Base-by-base conservation (phyloP, 2,329 filamentous ascomycete species). In the Calonectria hongkongensis region DNA sequence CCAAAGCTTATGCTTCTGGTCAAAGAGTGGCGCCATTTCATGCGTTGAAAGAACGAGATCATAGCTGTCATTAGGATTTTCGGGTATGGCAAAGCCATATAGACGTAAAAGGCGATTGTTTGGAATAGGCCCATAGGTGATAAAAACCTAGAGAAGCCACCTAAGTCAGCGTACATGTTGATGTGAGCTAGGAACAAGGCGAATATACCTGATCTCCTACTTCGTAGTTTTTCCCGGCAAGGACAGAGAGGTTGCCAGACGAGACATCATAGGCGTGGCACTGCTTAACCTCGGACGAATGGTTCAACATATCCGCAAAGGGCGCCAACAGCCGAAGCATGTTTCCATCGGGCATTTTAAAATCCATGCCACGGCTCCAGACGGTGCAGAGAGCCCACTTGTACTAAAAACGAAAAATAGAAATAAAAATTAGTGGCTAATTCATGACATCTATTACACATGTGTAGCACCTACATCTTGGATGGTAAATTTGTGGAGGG, bases 91-190 rank as follows among this genome's bases (percentile, higher is more conserved):
- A 51, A 51, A 51, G 7, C 48, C 48, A 30, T 51, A 51, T 27
- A 51, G 48, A 30, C 48, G 48, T 51, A 51, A 51, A 30, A 51
- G 48, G 48, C 48, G 48, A 51, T 51, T 51, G 15, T 51, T 51
- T 15, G 48, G 48, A 51, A 51, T 51, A 51, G 27, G 27, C 30
- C 48, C 48, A 51, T 51, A 51, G 30, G 27, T n/a, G 27, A 51
- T 51, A 30, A 51, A 51, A 15, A 30, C 27, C 48, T 51, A 51
- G 30, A 30, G 21, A 30, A 30, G 25, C 33, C 27, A 51, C 27
- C 7, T 27, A 30, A 27, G 48, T 51, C 30, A 51, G 27, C 48
- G 48, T 13, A 30, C 48, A 28, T 30, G 27, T 30, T 51, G 10
- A 30, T 30, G 27, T 30, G 15, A 25, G 18, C 15, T n/a, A 30